phyloP scores from a whole-genome alignment of 768 basidiomycete species.

The Boletellus sp. region DNA sequence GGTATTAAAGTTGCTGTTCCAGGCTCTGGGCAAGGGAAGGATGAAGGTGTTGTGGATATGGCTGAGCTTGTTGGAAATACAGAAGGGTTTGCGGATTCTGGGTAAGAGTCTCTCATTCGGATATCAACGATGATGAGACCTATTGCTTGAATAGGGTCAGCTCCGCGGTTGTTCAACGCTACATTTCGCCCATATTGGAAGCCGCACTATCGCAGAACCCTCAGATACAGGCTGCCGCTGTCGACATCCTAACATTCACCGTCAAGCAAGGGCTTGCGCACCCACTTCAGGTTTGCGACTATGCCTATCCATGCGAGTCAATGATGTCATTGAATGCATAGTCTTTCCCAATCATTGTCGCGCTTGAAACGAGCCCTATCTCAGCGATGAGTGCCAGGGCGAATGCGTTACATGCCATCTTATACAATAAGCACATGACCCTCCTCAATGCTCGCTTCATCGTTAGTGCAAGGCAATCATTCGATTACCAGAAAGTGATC shows the following conservation, averaged over 20 bases:
- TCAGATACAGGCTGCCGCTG: constrained; percentile 74
- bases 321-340: constrained; percentile 28
- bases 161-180: constrained; percentile 92
- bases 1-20: neutral
- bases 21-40: constrained; percentile 23
- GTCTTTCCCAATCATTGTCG: constrained; percentile 90
- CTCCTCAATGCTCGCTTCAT: constrained; percentile 83
- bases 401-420: constrained; percentile 68
- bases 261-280: constrained; percentile 95
- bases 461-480: constrained; percentile 76
- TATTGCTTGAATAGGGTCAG: constrained; percentile 60
- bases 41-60: constrained; percentile 67
- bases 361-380: constrained; percentile 83
- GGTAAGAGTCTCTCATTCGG: constrained; percentile 50
- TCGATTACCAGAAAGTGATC: constrained; percentile 74
- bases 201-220: constrained; percentile 71
- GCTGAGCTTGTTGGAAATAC: constrained; percentile 93
- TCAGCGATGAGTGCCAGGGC: constrained; percentile 66
- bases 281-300: constrained; percentile 72
- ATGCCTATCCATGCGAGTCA: neutral
- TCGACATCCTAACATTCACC: constrained; percentile 90
- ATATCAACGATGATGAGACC: neutral
- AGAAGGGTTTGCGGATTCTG: constrained; percentile 94
- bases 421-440: constrained; percentile 88
- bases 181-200: constrained; percentile 74